Evolutionary conservation across 2,329 filamentous ascomycete species (phyloP).

Genomic region (Chaetomium sp.): DNA sequence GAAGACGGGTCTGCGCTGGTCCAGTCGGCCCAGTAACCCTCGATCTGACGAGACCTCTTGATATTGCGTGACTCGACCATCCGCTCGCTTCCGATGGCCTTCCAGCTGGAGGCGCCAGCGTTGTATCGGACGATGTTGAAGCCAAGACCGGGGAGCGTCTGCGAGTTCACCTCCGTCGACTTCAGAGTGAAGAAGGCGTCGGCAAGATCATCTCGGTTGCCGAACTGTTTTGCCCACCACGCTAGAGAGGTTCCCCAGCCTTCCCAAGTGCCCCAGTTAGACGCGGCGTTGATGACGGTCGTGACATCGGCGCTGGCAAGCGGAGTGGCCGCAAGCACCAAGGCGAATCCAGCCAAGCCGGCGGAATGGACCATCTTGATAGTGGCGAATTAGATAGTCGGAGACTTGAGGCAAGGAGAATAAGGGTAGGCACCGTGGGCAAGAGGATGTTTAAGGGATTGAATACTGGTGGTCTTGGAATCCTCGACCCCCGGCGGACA

Average conservation of each 20-base stretch:
- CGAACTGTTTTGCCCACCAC: slow-evolving; percentile 1
- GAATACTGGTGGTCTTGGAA: too few species aligned
- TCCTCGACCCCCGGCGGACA: too few species aligned
- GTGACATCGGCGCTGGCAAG: neutral
- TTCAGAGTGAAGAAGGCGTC: slow-evolving; percentile 1
- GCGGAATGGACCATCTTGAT: neutral
- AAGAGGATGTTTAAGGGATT: too few species aligned
- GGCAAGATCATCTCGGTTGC: neutral
- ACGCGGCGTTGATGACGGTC: neutral
- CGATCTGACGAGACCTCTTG: neutral
- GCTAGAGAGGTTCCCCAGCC: slow-evolving; percentile 1
- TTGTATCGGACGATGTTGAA: slow-evolving; percentile 2
- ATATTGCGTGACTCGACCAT: neutral
- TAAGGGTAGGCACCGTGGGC: too few species aligned
- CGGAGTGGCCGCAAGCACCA: neutral
- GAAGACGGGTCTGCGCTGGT: neutral
- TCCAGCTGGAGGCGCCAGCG: neutral
- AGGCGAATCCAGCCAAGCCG: neutral
- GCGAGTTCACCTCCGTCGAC: neutral
- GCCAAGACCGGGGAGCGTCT: neutral
- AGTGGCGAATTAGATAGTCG: too few species aligned
- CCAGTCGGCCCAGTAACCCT: slow-evolving; percentile 1
- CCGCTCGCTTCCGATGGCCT: neutral
- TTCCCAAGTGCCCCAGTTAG: neutral
- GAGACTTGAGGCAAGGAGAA: too few species aligned